phyloP scores from a whole-genome alignment of 2,329 filamentous ascomycete genomes.

The Zymoseptoria crescenta region DNA sequence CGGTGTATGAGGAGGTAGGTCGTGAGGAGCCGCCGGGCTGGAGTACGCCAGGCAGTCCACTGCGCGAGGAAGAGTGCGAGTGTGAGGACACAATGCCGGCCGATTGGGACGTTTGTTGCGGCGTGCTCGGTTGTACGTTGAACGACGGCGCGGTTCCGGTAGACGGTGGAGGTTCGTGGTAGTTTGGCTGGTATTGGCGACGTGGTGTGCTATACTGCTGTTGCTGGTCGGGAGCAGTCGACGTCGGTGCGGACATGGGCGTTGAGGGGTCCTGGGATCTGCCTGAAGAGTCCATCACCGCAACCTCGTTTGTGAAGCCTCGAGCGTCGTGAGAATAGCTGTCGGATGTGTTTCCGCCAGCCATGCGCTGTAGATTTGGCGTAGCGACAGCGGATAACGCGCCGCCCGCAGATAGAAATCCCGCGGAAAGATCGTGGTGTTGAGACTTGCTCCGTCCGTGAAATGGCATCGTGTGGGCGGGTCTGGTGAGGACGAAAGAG shows the following conservation, averaged over 20 bases:
- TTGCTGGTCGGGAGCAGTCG: conserved; percentile 32
- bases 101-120: conserved; percentile 22
- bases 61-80: conserved; percentile 23
- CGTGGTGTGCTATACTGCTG: conserved; percentile 43
- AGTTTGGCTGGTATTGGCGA: conserved; percentile 35
- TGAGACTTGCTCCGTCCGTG: background rate
- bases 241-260: conserved; percentile 14
- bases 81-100: conserved; percentile 19
- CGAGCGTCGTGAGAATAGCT: background rate
- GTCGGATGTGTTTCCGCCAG: background rate
- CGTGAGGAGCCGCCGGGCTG: conserved; percentile 47
- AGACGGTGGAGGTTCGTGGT: conserved; percentile 43
- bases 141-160: conserved; percentile 47
- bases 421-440: background rate
- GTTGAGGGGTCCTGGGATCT: background rate
- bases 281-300: background rate
- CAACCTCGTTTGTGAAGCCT: background rate
- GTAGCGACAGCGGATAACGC: background rate
- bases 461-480: background rate
- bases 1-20: conserved; percentile 38
- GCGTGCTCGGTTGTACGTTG: conserved; percentile 48
- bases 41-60: conserved; percentile 50
- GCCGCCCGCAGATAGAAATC: background rate
- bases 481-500: background rate
- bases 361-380: background rate